Base-by-base conservation (phyloP, 345 rosid genomes). In the Brassica incana region DNA sequence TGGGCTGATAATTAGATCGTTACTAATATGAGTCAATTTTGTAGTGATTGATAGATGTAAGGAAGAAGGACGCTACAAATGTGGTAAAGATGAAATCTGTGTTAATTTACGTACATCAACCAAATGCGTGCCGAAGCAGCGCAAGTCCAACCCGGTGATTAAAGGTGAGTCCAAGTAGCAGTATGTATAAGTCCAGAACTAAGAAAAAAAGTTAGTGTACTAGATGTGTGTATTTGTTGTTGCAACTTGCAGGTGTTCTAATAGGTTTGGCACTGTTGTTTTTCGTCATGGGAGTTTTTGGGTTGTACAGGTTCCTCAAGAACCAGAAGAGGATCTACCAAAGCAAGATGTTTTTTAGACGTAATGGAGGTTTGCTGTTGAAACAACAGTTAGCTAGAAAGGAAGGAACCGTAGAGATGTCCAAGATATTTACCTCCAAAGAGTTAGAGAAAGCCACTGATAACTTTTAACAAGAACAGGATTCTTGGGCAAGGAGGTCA, bases 401-500 rank as follows among this genome's bases (percentile, higher is more conserved):
- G 0, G 63, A 68, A 3, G 71, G 66, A 0, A 68, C 7, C 11
- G 71, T 67, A 1, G 79, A 69, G 25, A 74, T 23, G 61, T 27
- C 83, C 0, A 80, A 12, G 15, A 35, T 80, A 25, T 80, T 67
- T 18, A 74, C 61, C 65, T 30, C 65, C 0, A 61, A 11, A 2
- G 83, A 74, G 48, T 75, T 80, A 45, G 6, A 62, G 18, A 80
- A 33, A 66, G 82, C 78, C 7, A 79, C 82, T 0, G 72, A 73
- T 40, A 79, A 79, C 50, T 79, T 72, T 72, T 36, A 66, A 45
- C n/a, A 10, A n/a, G 6, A 12, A 66, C 0, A 67, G 82, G 0
- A 63, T 79, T 6, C 74, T 79, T 56, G 82, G 82, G 6, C 65
- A 74, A 74, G 83, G 83, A 0, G 75, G 75, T 74, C 78, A 80